Percentiles rank a stretch among this genome's conserved stretches.
These are phyloP conservation scores for Pisolithus microcarpus DNA, from an alignment of 768 basidiomycete genomes.

Conservation along the genomic window DNA sequence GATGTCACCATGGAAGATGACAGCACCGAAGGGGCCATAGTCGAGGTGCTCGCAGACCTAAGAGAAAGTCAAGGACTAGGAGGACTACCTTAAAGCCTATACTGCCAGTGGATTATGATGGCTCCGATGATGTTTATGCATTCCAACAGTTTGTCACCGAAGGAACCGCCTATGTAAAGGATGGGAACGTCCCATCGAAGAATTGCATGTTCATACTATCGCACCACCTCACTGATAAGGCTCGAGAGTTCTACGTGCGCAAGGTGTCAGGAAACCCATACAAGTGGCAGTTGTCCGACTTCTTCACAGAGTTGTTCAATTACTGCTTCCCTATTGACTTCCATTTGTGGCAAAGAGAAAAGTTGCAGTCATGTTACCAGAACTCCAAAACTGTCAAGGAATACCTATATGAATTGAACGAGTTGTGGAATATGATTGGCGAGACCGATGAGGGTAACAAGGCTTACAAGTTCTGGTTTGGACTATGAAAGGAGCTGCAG, in stretches of 20 bases:
- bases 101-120: background rate
- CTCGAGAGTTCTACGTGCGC: background rate
- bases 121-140: no score
- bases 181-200: background rate
- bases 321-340: conserved; percentile 22
- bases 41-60: background rate
- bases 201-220: background rate
- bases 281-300: background rate
- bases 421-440: conserved; percentile 23
- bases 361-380: conserved; percentile 20
- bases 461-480: conserved; percentile 31
- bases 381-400: conserved; percentile 21
- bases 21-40: background rate
- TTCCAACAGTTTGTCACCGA: background rate
- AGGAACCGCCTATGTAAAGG: background rate
- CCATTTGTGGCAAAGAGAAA: conserved; percentile 16
- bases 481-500: conserved; percentile 20
- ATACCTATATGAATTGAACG: conserved; percentile 19
- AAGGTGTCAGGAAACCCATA: background rate
- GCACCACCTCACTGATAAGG: background rate
- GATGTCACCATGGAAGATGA: no score
- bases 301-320: background rate
- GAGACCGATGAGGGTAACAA: conserved; percentile 19
- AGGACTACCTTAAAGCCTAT: background rate
- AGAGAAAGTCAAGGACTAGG: background rate